Evolutionary conservation across 371 early-diverging fungal species (phyloP).

Genomic region (Apophysomyces trapeziformis): DNA sequence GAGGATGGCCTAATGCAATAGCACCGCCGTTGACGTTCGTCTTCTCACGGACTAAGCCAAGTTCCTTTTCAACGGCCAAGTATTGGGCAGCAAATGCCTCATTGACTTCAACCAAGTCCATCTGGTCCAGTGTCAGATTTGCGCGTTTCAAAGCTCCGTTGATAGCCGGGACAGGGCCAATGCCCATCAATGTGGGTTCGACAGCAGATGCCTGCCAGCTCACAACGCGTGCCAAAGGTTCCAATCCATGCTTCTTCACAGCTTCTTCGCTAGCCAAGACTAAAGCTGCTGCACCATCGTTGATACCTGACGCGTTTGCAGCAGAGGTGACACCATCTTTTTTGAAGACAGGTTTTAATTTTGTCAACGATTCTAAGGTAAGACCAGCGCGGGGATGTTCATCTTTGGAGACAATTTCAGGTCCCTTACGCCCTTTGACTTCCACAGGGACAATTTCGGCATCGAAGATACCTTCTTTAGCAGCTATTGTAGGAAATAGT

Average conservation of each 20-base stretch:
- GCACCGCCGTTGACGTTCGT: slow-evolving; percentile 95
- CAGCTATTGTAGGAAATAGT: slow-evolving; percentile 23
- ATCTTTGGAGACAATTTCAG: slow-evolving; percentile 71
- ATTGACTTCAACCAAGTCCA: slow-evolving; percentile 95
- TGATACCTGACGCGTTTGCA: slow-evolving; percentile 95
- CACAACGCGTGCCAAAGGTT: slow-evolving; percentile 88
- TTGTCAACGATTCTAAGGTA: slow-evolving; percentile 77
- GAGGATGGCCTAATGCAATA: slow-evolving; percentile 97
- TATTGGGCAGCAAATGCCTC: slow-evolving; percentile 98
- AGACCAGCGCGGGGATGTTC: slow-evolving; percentile 92
- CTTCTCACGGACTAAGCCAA: slow-evolving; percentile 79
- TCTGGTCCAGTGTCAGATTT: slow-evolving; percentile 78
- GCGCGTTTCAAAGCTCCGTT: slow-evolving; percentile 84
- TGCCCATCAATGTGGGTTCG: slow-evolving; percentile 86
- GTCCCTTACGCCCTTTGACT: slow-evolving; percentile 77
- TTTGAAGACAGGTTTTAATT: slow-evolving; percentile 89
- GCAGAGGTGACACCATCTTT: slow-evolving; percentile 93
- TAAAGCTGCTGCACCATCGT: slow-evolving; percentile 95
- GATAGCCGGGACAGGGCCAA: slow-evolving; percentile 96
- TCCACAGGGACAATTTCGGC: slow-evolving; percentile 90
- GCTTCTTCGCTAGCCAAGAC: slow-evolving; percentile 89
- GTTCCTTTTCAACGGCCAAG: slow-evolving; percentile 87
- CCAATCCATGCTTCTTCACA: slow-evolving; percentile 78
- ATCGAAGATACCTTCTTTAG: slow-evolving; percentile 72
- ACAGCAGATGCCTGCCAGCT: slow-evolving; percentile 87